phyloP scores from a whole-genome alignment of 768 basidiomycete genomes.

The Suillus subalutaceus region DNA sequence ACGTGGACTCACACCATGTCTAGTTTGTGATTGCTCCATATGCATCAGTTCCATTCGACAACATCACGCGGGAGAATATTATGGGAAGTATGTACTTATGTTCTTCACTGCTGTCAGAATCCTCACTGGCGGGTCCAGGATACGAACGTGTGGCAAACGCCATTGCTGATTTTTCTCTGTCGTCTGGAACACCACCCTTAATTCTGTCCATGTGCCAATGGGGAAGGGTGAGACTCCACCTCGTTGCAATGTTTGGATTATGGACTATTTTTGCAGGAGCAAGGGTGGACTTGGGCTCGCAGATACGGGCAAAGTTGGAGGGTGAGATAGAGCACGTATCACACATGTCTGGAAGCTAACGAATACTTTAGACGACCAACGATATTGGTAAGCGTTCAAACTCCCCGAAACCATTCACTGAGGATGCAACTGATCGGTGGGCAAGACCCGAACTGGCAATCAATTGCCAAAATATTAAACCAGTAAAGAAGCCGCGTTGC shows the following conservation, averaged over 20 bases:
- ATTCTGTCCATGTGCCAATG: slow-evolving; percentile 68
- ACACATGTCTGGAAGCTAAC: neutral
- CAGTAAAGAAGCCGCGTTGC: slow-evolving; percentile 36
- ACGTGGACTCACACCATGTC: slow-evolving; percentile 12
- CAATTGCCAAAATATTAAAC: slow-evolving; percentile 56
- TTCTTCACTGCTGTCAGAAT: slow-evolving; percentile 6
- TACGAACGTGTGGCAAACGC: slow-evolving; percentile 65
- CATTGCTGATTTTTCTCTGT: slow-evolving; percentile 49
- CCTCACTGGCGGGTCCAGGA: slow-evolving; percentile 38
- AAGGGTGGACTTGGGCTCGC: slow-evolving; percentile 67
- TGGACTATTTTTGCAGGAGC: slow-evolving; percentile 41
- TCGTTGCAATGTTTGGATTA: slow-evolving; percentile 3
- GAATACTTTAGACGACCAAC: slow-evolving; percentile 44
- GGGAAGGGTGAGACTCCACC: slow-evolving; percentile 53
- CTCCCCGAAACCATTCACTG: neutral
- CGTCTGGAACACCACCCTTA: slow-evolving; percentile 55
- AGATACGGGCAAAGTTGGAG: slow-evolving; percentile 67
- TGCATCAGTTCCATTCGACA: slow-evolving; percentile 56
- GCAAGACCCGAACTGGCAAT: slow-evolving; percentile 50
- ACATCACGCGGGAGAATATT: slow-evolving; percentile 56
- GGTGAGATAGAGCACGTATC: slow-evolving; percentile 35
- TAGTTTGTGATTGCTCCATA: neutral
- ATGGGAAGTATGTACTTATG: slow-evolving; percentile 47
- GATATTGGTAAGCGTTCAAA: slow-evolving; percentile 44
- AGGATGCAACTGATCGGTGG: neutral